Evolutionary conservation across 805 yeast species (phyloP), one percentile per base, ranked within the genome.

Genomic region (Scheffersomyces ergatensis): DNA sequence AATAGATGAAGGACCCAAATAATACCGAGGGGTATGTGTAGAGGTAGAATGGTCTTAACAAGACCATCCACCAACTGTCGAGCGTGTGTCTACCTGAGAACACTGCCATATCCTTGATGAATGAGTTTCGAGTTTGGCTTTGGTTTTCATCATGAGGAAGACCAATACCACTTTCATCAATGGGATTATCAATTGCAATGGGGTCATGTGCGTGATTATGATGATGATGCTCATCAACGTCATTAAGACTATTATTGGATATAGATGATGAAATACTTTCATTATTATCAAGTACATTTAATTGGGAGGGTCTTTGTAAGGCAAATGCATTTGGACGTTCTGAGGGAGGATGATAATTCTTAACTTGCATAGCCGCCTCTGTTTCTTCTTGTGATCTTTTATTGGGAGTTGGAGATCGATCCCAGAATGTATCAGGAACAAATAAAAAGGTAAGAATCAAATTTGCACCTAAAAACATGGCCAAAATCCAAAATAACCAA

Each of bases 341-440:
- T n/a, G 40, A 44, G 4, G 61, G 61, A 4, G 61, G 59, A 23
- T 47, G 45, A 39, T 59, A 57, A 16, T 34, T 43, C 5, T 49
- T 40, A 15, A 42, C 74, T 27, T 56, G 62, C 44, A 67, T 60
- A 1, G 82, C 84, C 16, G 63, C 63, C 35, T 62, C 62, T 2
- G 80, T 65, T 55, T 79, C 85, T 39, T 60, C 57, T 16, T 60
- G 49, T 3, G 80, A 73, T 44, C 77, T 59, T 48, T 75, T 72
- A 46, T 63, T 65, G 14, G 75, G 76, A 1, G 67, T 63, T 4
- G 83, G 82, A 1, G 74, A 54, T 42, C 85, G 64, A 43, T 74
- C 78, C 82, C 82, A 80, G 58, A 76, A 80, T 1, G 85, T 80
- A 43, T 80, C 85, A 2, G 85, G 85, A 16, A 78, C 83, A 53